Conservation (phyloP, 345 rosid genomes). For the Pseudoturritis turrita region DNA sequence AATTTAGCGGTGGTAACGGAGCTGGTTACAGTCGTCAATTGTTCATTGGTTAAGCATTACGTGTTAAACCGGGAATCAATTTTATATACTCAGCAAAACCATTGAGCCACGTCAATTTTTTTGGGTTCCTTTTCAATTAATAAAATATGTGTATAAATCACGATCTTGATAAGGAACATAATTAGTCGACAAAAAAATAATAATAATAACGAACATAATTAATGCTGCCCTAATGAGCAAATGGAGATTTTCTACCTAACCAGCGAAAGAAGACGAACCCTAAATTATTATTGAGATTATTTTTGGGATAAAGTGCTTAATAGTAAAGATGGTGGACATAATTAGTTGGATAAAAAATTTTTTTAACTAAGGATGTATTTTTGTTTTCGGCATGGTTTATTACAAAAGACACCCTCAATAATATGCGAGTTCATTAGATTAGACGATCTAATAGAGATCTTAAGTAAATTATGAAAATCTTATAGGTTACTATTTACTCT, state of each 20-base stretch:
- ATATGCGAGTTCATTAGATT: too few relatives aligned
- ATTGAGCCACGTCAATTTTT: conserved; percentile 8
- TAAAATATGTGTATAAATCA: background rate
- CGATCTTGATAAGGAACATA: background rate
- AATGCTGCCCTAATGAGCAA: background rate
- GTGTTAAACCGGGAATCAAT: background rate
- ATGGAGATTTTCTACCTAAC: conserved; percentile 5
- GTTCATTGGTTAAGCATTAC: background rate
- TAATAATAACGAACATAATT: background rate
- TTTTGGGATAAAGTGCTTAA: too few relatives aligned
- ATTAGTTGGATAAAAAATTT: too few relatives aligned
- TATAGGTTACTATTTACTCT: too few relatives aligned
- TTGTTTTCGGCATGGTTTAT: too few relatives aligned
- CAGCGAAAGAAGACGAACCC: background rate
- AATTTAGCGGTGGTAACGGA: background rate
- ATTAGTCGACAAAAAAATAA: too few relatives aligned
- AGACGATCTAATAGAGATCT: too few relatives aligned
- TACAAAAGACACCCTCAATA: too few relatives aligned
- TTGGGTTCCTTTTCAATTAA: background rate
- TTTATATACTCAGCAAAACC: background rate
- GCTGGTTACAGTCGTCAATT: background rate
- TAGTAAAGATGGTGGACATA: too few relatives aligned
- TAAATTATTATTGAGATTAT: too few relatives aligned
- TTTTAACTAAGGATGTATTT: too few relatives aligned
- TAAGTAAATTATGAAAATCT: too few relatives aligned